Conservation (phyloP, 371 early-diverging fungal species). For the Actinomucor elegans region DNA sequence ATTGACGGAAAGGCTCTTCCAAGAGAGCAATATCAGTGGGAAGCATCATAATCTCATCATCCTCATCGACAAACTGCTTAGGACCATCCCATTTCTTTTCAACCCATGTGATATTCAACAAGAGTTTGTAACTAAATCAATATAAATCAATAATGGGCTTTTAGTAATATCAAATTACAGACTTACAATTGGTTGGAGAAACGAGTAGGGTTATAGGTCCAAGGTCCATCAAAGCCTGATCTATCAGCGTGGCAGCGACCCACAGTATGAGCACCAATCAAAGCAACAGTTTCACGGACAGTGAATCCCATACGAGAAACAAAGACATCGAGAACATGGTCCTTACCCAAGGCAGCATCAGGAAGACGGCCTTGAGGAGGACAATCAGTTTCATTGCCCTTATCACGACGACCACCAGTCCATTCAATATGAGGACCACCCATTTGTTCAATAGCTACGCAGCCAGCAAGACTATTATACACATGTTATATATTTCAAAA, state of each 20-base stretch:
- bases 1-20: conserved; percentile 69
- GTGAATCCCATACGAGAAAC: conserved; percentile 78
- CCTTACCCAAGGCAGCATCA: conserved; percentile 74
- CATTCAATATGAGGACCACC: conserved; percentile 81
- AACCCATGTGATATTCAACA: conserved; percentile 69
- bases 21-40: conserved; percentile 83
- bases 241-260: conserved; percentile 86
- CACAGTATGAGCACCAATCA: conserved; percentile 87
- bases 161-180: background rate
- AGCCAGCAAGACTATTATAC: conserved; percentile 77
- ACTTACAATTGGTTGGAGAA: conserved; percentile 81
- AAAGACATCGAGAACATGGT: conserved; percentile 76
- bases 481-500: conserved; percentile 17
- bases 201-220: conserved; percentile 82
- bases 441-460: conserved; percentile 80
- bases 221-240: conserved; percentile 86
- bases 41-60: conserved; percentile 82
- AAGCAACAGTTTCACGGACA: conserved; percentile 76
- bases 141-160: background rate
- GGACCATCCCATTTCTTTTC: conserved; percentile 75
- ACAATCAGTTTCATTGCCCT: conserved; percentile 46
- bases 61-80: conserved; percentile 72
- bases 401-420: conserved; percentile 80
- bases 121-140: conserved; percentile 56
- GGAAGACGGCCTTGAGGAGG: conserved; percentile 87